phyloP scores from a whole-genome alignment of 192 early-diverging fungal genomes.

The Linnemannia hyalina region DNA sequence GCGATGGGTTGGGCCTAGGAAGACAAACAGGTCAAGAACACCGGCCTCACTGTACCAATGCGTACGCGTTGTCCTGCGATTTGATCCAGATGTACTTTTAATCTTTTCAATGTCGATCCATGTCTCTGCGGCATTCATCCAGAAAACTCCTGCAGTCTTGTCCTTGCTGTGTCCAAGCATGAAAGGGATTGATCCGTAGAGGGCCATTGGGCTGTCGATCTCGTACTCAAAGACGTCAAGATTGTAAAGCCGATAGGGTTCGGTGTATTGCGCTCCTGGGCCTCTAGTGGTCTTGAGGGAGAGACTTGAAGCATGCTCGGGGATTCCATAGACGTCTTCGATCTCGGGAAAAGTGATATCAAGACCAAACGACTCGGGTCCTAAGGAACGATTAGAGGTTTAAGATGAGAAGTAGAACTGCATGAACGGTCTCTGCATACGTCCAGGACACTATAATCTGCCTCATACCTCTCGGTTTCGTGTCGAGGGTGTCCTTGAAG shows the following conservation, averaged over 20 bases:
- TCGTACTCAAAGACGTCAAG: slow-evolving; percentile 99
- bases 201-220: slow-evolving; percentile 92
- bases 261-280: slow-evolving; percentile 75
- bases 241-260: slow-evolving; percentile 98
- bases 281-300: slow-evolving; percentile 91
- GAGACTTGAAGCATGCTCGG: slow-evolving; percentile 90
- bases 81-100: slow-evolving; percentile 36
- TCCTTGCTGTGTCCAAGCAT: slow-evolving; percentile 91
- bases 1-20: slow-evolving; percentile 76
- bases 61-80: slow-evolving; percentile 67
- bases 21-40: slow-evolving; percentile 90
- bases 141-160: slow-evolving; percentile 83
- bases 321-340: slow-evolving; percentile 94
- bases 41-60: slow-evolving; percentile 98
- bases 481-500: slow-evolving; percentile 88
- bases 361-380: slow-evolving; percentile 93
- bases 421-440: background rate
- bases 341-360: slow-evolving; percentile 92
- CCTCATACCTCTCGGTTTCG: slow-evolving; percentile 87
- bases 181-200: slow-evolving; percentile 96
- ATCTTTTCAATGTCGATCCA: slow-evolving; percentile 96
- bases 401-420: background rate
- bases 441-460: background rate
- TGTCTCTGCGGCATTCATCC: slow-evolving; percentile 96
- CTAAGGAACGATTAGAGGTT: slow-evolving; percentile 46